Percentiles rank a stretch among this genome's conserved stretches.
Conservation (phyloP, 441 rosid genomes). For the Geranium incanum region DNA sequence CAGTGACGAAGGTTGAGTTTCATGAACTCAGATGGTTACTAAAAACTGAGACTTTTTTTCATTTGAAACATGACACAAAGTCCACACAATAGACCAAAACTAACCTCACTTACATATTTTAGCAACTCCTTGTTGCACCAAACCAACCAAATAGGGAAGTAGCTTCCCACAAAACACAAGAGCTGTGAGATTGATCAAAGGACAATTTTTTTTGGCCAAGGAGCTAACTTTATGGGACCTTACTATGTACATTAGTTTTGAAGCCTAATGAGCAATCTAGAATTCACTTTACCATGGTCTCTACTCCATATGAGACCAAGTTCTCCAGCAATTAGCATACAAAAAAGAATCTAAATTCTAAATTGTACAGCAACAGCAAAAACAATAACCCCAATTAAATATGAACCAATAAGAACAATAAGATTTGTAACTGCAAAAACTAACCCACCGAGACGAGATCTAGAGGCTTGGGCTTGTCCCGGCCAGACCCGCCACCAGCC, state of each 20-base stretch:
- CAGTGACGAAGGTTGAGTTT: neutral
- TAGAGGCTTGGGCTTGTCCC: slow-evolving; percentile 83
- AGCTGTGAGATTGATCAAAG: neutral
- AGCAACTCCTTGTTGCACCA: neutral
- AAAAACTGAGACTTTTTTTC: neutral
- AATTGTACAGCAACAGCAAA: neutral
- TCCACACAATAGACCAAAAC: neutral
- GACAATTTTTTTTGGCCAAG: neutral
- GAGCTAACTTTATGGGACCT: neutral
- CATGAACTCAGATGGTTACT: neutral
- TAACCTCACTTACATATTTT: neutral
- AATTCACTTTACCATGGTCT: neutral
- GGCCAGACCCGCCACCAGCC: slow-evolving; percentile 34
- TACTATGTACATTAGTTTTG: no score
- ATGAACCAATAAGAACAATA: neutral
- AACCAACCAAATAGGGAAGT: neutral
- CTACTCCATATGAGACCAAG: neutral
- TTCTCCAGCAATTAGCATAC: neutral
- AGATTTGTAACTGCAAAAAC: neutral
- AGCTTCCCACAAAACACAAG: neutral
- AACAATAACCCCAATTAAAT: neutral
- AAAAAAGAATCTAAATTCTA: neutral
- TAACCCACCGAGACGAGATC: slow-evolving; percentile 65
- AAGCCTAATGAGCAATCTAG: neutral
- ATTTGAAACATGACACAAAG: neutral